Evolutionary conservation across 75 land plant genomes (phyloP), one percentile per base, ranked within the genome.

Genomic region (Picea glauca): DNA sequence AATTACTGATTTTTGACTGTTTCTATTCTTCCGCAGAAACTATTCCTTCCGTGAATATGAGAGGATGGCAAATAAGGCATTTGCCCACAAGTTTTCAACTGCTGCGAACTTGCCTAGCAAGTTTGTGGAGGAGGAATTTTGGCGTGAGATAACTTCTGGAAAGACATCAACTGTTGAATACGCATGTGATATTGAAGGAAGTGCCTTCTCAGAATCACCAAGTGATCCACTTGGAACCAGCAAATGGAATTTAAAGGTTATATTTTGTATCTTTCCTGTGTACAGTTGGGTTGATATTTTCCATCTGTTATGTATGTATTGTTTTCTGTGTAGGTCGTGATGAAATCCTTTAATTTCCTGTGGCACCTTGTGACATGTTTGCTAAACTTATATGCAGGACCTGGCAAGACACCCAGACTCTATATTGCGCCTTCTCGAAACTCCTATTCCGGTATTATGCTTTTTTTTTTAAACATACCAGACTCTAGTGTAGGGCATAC

Each of bases 111-210:
- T 92, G 77, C 94, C 98, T 77, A 80, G 85, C 21, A 78, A 79
- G 60, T 94, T 81, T 78, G 62, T 94, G 87, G 98, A 94, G 84
- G 92, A 85, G 66, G 95, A 94, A 73, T 94, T 94, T 83, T 94
- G 98, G 98, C 86, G 85, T 61, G 95, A 94, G 87, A 89, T 94
- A 62, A 83, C 87, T 63, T 83, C 82, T 58, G 98, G 94, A 13
- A 94, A 84, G 79, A 87, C 86, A 12, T 88, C 85, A 80, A 77
- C 76, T 79, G 92, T 94, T 81, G 94, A 94, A 74, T 94, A 94
- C 89, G 98, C 93, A 58, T 91, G 98, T 84, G 98, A 94, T 83
- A 85, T 94, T 85, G 98, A 94, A 85, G 98, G 98, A 33, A 94
- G 98, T 88, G 98, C 98, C 32, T 94, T 94, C 81, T 94, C 98